Percentiles rank a stretch among this genome's conserved stretches.
Evolutionary conservation across 768 basidiomycete genomes (phyloP).

Genomic region (Suillus tomentosus): DNA sequence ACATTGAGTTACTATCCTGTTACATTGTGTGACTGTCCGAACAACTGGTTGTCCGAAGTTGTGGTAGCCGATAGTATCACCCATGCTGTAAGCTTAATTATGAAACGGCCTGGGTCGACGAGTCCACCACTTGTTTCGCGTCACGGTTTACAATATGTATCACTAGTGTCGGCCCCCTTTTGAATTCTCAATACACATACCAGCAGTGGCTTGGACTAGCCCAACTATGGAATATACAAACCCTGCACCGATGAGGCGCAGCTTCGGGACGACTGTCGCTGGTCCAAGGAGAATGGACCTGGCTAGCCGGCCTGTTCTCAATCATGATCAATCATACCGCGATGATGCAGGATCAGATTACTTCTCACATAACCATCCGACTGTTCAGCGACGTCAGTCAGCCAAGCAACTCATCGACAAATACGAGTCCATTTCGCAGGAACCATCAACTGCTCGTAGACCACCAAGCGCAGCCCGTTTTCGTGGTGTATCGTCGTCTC

Average conservation of each 20-base stretch:
- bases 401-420: slow-evolving; percentile 55
- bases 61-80: too few species aligned
- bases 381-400: slow-evolving; percentile 36
- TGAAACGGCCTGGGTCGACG: neutral
- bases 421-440: slow-evolving; percentile 48
- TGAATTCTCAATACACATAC: neutral
- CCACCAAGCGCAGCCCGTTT: slow-evolving; percentile 17
- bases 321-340: neutral
- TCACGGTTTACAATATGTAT: neutral
- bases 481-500: slow-evolving; percentile 18
- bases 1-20: too few species aligned
- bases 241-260: neutral
- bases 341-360: neutral
- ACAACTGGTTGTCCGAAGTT: too few species aligned
- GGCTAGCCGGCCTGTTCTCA: neutral
- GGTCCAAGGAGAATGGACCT: slow-evolving; percentile 1
- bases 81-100: neutral
- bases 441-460: slow-evolving; percentile 10
- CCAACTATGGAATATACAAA: neutral
- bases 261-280: neutral
- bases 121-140: neutral
- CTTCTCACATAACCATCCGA: slow-evolving; percentile 4
- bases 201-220: neutral
- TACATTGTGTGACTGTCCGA: too few species aligned
- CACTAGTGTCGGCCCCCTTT: neutral